Conservation (phyloP, 345 rosid genomes). For the Triadica sebifera region DNA sequence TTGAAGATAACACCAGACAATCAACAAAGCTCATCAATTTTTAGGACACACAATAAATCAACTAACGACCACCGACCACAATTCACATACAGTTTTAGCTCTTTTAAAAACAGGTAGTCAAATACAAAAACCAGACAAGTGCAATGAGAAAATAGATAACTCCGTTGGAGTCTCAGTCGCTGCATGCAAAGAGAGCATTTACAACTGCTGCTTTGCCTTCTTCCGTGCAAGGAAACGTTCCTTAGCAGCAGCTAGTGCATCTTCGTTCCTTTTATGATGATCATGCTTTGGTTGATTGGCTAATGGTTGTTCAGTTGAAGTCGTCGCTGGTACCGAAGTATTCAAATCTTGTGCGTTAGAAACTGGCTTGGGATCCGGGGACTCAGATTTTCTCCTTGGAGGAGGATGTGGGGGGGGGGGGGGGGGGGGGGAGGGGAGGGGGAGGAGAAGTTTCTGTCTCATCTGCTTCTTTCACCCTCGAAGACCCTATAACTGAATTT, state of each 20-base stretch:
- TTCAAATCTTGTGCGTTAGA: constrained; percentile 28
- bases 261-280: constrained; percentile 65
- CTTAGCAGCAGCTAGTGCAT: constrained; percentile 71
- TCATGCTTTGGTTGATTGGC: constrained; percentile 38
- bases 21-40: neutral
- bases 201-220: constrained; percentile 51
- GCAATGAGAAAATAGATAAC: neutral
- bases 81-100: neutral
- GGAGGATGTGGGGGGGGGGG: neutral
- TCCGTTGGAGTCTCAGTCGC: neutral
- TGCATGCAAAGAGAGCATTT: neutral
- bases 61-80: neutral
- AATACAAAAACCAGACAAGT: neutral
- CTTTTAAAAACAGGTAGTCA: neutral
- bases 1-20: neutral
- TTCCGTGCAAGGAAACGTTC: constrained; percentile 78
- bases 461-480: constrained; percentile 24
- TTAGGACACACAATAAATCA: neutral
- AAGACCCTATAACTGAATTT: constrained; percentile 20
- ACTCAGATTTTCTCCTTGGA: constrained; percentile 26
- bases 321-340: constrained; percentile 24
- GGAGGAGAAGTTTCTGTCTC: constrained; percentile 25
- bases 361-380: constrained; percentile 29
- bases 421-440: constrained; percentile 12
- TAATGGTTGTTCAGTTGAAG: constrained; percentile 32